Conservation (phyloP, 1,139 yeast genomes). For the Candida glucosophila region DNA sequence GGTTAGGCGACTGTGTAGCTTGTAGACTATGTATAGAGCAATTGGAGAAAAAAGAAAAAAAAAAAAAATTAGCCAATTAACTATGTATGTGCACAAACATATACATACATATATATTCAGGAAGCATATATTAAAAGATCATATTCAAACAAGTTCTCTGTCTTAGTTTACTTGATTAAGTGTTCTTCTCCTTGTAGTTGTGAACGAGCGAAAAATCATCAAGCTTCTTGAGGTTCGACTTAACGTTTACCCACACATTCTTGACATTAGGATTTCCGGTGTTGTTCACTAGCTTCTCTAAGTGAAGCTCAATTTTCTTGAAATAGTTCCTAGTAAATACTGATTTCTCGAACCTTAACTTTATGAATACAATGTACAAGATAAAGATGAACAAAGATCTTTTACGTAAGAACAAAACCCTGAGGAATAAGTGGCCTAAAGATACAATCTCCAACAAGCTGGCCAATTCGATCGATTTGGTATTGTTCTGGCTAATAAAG, state of each 20-base stretch:
- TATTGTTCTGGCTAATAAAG: conserved; percentile 59
- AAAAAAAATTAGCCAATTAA: too few relatives aligned
- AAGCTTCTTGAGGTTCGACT: conserved; percentile 33
- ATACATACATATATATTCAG: too few relatives aligned
- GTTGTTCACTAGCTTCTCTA: conserved; percentile 55
- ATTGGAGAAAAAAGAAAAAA: too few relatives aligned
- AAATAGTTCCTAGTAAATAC: conserved; percentile 65
- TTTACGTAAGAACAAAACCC: conserved; percentile 53
- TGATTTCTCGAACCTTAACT: conserved; percentile 71
- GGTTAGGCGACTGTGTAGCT: too few relatives aligned
- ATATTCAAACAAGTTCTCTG: too few relatives aligned
- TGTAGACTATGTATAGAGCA: too few relatives aligned
- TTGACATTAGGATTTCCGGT: conserved; percentile 56
- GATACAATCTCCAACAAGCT: conserved; percentile 61
- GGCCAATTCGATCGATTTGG: conserved; percentile 62
- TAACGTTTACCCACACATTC: conserved; percentile 52
- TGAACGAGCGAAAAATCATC: conserved; percentile 25
- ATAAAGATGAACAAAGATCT: conserved; percentile 56
- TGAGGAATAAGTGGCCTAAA: conserved; percentile 38
- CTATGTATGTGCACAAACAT: too few relatives aligned
- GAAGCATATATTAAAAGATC: too few relatives aligned
- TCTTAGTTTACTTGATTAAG: too few relatives aligned
- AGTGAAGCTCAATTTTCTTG: conserved; percentile 60
- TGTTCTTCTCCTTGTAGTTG: conserved; percentile 17
- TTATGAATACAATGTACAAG: conserved; percentile 59